phyloP scores from a whole-genome alignment of 345 rosid genomes.

The Excoecaria agallocha region DNA sequence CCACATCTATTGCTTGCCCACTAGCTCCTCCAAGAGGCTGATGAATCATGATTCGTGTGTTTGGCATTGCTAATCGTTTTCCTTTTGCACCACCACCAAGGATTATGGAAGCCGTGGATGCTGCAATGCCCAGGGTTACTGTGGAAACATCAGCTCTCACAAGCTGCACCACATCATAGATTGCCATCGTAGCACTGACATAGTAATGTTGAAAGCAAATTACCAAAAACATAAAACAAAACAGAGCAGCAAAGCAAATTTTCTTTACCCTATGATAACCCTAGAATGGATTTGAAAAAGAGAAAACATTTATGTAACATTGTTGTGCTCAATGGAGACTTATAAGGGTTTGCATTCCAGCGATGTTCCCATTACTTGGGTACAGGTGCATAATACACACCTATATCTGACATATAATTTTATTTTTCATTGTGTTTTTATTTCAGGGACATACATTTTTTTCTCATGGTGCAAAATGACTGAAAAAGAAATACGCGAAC shows the following conservation, averaged over 20 bases:
- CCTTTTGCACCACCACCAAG: conserved; percentile 96
- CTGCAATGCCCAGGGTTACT: conserved; percentile 78
- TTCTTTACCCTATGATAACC: neutral
- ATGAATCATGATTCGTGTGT: conserved; percentile 88
- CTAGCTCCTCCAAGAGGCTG: conserved; percentile 94
- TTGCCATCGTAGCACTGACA: conserved; percentile 91
- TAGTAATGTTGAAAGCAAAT: conserved; percentile 9
- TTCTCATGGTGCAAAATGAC: neutral
- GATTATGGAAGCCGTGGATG: conserved; percentile 85
- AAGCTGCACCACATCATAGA: conserved; percentile 83
- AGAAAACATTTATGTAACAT: neutral
- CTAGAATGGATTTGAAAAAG: neutral
- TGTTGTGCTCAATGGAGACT: neutral
- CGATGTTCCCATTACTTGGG: neutral
- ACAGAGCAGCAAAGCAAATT: neutral
- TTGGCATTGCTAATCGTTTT: conserved; percentile 95
- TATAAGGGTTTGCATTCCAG: neutral
- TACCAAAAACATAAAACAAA: neutral
- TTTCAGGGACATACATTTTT: neutral
- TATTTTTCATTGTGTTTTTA: neutral
- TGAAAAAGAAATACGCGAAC: neutral
- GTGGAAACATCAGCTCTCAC: conserved; percentile 94
- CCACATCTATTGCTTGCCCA: conserved; percentile 82
- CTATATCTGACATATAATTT: neutral
- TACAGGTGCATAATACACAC: neutral